Conservation (phyloP, 2,329 filamentous ascomycete genomes). For the Coniochaeta sp. region DNA sequence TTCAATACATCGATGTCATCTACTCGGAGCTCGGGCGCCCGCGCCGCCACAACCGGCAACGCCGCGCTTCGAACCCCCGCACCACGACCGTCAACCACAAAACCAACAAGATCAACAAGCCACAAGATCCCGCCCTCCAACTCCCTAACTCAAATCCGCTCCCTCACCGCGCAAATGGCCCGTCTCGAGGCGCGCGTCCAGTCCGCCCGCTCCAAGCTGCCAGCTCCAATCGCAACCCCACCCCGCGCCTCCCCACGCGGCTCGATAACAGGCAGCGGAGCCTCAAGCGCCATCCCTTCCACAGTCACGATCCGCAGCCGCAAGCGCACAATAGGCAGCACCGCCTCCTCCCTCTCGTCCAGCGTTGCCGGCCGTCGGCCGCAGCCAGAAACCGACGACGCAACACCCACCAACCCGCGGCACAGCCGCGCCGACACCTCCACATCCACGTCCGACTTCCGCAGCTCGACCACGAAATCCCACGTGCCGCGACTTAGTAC, state of each 20-base stretch:
- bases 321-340: slow-evolving; percentile 57
- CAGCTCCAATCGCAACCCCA: slow-evolving; percentile 70
- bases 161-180: slow-evolving; percentile 94
- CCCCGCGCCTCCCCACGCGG: slow-evolving; percentile 70
- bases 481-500: slow-evolving; percentile 53
- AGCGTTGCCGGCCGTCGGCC: slow-evolving; percentile 10
- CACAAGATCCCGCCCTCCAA: slow-evolving; percentile 48
- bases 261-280: slow-evolving; percentile 25
- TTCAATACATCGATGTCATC: slow-evolving; percentile 26
- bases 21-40: slow-evolving; percentile 22
- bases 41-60: slow-evolving; percentile 39
- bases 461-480: slow-evolving; percentile 28
- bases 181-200: slow-evolving; percentile 91
- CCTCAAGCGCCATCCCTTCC: slow-evolving; percentile 37
- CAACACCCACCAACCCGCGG: slow-evolving; percentile 35
- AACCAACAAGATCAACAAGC: slow-evolving; percentile 33
- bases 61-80: slow-evolving; percentile 29
- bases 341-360: slow-evolving; percentile 34
- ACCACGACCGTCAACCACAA: slow-evolving; percentile 42
- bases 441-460: slow-evolving; percentile 11
- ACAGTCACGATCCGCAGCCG: slow-evolving; percentile 59
- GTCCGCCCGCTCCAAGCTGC: slow-evolving; percentile 82
- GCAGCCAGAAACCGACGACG: slow-evolving; percentile 33
- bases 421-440: slow-evolving; percentile 12
- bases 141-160: slow-evolving; percentile 87